A percentile compares a stretch with the other conserved stretches of the same genome.
phyloP scores from a whole-genome alignment of 148 eudicot species.

The Suaeda aralocaspica region DNA sequence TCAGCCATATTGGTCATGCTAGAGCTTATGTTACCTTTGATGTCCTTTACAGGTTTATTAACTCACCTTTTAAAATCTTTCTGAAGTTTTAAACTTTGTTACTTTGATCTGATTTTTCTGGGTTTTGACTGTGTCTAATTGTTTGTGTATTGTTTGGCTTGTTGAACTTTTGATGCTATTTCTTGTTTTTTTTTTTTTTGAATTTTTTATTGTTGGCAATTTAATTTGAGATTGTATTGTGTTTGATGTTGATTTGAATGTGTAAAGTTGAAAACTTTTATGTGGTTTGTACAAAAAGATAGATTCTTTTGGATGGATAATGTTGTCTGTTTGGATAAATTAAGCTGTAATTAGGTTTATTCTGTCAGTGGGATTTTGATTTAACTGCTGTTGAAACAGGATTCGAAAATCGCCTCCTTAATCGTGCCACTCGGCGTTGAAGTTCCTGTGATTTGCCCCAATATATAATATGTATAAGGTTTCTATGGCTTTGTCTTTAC shows the following conservation, averaged over 20 bases:
- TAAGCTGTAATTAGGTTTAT: background rate
- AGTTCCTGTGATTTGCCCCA: background rate
- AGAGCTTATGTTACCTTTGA: conserved; percentile 84
- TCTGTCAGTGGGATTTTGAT: background rate
- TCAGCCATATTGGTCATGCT: conserved; percentile 97
- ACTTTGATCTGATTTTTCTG: background rate
- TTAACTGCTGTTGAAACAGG: background rate
- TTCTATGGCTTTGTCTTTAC: background rate
- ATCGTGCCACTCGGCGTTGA: background rate
- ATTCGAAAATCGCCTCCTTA: background rate
- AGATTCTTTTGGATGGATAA: background rate
- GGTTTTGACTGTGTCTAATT: no score
- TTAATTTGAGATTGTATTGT: background rate
- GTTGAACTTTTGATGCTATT: background rate
- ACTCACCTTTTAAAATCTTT: background rate
- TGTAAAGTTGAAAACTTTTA: conserved; percentile 1
- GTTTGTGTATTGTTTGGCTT: background rate
- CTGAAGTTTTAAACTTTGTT: background rate
- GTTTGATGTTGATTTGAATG: background rate
- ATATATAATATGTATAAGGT: background rate
- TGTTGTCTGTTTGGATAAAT: background rate
- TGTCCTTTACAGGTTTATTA: conserved; percentile 62
- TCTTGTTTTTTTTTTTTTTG: background rate
- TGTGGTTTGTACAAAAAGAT: background rate
- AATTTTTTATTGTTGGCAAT: background rate